Evolutionary conservation across 1,139 yeast species (phyloP).

Genomic region (Saccharomycopsis hybrid): DNA sequence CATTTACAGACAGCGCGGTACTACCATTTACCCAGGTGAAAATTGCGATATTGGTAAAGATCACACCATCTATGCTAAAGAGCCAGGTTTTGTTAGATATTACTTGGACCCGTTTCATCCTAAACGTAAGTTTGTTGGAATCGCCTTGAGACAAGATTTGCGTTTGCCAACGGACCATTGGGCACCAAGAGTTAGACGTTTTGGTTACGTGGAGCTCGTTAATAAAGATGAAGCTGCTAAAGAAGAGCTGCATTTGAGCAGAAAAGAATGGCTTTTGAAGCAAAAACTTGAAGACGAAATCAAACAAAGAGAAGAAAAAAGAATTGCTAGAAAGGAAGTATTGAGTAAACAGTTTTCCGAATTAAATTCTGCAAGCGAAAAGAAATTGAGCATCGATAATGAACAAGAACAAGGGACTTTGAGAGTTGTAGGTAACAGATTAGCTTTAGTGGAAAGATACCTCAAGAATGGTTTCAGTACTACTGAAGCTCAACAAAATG

Average conservation of each 20-base stretch:
- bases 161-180: conserved; percentile 84
- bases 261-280: conserved; percentile 56
- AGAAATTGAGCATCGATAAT: conserved; percentile 28
- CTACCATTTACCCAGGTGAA: conserved; percentile 94
- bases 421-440: conserved; percentile 41
- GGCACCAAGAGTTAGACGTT: conserved; percentile 76
- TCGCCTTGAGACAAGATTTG: conserved; percentile 60
- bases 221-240: conserved; percentile 45
- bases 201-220: conserved; percentile 59
- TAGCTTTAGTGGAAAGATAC: conserved; percentile 44
- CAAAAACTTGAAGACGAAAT: conserved; percentile 41
- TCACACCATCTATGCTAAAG: conserved; percentile 85
- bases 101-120: conserved; percentile 98
- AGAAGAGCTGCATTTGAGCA: conserved; percentile 51
- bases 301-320: conserved; percentile 35
- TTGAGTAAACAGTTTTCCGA: conserved; percentile 27
- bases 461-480: conserved; percentile 43
- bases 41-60: conserved; percentile 88
- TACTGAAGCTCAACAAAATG: conserved; percentile 55
- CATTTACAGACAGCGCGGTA: conserved; percentile 91
- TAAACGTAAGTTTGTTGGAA: conserved; percentile 81
- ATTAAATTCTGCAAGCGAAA: conserved; percentile 26
- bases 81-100: conserved; percentile 89
- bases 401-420: conserved; percentile 29
- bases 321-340: conserved; percentile 29